Evolutionary conservation across 192 early-diverging fungal genomes (phyloP).

Genomic region (Funneliformis geosporum): DNA sequence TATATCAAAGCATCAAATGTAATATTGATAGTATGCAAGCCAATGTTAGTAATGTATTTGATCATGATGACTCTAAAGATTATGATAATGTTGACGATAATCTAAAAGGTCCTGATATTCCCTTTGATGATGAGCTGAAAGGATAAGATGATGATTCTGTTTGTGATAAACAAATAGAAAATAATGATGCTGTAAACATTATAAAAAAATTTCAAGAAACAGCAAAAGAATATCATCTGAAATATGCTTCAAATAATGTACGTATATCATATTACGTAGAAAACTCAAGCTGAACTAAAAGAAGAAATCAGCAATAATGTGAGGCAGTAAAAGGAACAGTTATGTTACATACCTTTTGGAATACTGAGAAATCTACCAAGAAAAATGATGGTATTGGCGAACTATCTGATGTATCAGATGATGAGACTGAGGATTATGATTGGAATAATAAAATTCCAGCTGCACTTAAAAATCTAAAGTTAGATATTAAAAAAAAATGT

Average conservation of each 20-base stretch:
- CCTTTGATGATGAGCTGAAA: too few relatives aligned
- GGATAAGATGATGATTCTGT: too few relatives aligned
- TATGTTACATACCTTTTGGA: conserved; percentile 2
- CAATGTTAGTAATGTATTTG: too few relatives aligned
- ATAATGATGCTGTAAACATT: too few relatives aligned
- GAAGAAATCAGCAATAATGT: conserved; percentile 8
- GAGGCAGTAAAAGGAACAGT: conserved; percentile 2
- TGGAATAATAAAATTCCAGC: conserved; percentile 2
- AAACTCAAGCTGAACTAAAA: neutral
- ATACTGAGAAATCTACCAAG: neutral
- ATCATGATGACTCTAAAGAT: too few relatives aligned
- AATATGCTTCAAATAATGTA: neutral
- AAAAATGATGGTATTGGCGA: neutral
- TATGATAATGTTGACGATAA: too few relatives aligned
- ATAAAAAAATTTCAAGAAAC: neutral
- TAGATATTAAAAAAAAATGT: conserved; percentile 4
- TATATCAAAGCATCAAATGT: too few relatives aligned
- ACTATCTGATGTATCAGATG: neutral
- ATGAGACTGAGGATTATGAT: too few relatives aligned
- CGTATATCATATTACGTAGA: neutral
- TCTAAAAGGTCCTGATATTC: too few relatives aligned
- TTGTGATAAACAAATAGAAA: too few relatives aligned
- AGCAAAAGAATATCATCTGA: neutral
- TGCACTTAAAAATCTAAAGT: too few relatives aligned
- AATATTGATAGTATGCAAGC: too few relatives aligned